Base-by-base conservation (phyloP, 116 monocot species). In the Dioscorea cayenensis region DNA sequence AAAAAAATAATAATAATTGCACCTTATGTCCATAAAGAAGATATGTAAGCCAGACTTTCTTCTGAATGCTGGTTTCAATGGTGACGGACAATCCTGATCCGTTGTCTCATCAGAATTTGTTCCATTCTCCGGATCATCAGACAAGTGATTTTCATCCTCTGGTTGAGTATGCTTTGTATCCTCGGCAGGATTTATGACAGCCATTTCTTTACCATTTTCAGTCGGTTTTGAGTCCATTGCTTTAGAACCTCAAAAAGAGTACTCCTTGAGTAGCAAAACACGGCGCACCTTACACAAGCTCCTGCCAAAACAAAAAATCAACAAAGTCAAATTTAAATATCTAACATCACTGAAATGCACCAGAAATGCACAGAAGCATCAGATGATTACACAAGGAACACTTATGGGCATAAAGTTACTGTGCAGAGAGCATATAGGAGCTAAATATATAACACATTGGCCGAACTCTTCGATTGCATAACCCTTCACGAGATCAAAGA, bases 1-100 rank as follows among this genome's bases (percentile, higher is more conserved):
- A 17, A 51, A 51, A 32, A 32, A 51, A 51, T n/a, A n/a, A n/a
- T n/a, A n/a, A n/a, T n/a, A 55, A 16, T 55, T 12, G 3, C 49
- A 86, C 87, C 83, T 74, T 66, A 84, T 72, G 70, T 88, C 58
- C 79, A 79, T 19, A 64, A 77, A 72, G 72, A 88, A 88, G 32
- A 88, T 63, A 64, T 69, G 29, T 71, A 88, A 71, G 6, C 88
- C 88, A 3, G 80, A 75, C 27, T 69, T 84, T 69, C 77, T 74
- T 22, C 62, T 65, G 4, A 29, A 23, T 51, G 51, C 71, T 14
- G 36, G 23, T 59, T 35, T 23, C 64, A 68, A 28, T 6, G 17
- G 51, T 25, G 55, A 21, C 19, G 17, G 51, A 64, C 37, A 14
- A 51, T 64, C 66, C 55, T 69, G 55, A 38, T 60, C 79, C 36